phyloP scores from a whole-genome alignment of 176 grass and related monocot species.

The Raddia guianensis region DNA sequence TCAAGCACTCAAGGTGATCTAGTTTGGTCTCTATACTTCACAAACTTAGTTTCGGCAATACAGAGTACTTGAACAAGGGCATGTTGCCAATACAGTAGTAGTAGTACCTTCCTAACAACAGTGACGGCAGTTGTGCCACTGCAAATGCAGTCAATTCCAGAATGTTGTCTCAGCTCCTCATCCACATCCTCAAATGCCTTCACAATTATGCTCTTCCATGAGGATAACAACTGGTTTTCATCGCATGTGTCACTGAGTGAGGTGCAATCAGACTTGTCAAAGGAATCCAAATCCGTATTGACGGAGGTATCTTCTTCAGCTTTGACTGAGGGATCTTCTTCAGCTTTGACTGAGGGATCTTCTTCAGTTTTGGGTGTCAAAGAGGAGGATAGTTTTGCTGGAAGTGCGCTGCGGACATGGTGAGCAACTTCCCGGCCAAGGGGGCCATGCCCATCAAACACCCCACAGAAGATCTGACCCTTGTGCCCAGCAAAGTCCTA shows the following conservation, averaged over 20 bases:
- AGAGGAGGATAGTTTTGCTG: slow-evolving; percentile 44
- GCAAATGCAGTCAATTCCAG: slow-evolving; percentile 72
- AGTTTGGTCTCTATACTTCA: no score
- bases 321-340: no score
- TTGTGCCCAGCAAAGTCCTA: slow-evolving; percentile 66
- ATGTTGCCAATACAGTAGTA: not conserved
- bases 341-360: not conserved
- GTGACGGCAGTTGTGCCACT: slow-evolving; percentile 72
- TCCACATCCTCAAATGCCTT: slow-evolving; percentile 70
- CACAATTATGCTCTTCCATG: slow-evolving; percentile 47
- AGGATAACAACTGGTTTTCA: slow-evolving; percentile 35
- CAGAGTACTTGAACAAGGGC: no score
- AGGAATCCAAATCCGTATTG: slow-evolving; percentile 27
- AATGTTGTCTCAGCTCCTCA: slow-evolving; percentile 51
- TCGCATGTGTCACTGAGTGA: slow-evolving; percentile 18
- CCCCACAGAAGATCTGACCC: slow-evolving; percentile 59
- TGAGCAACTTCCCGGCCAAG: slow-evolving; percentile 62
- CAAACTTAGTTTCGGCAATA: no score
- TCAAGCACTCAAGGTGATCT: no score
- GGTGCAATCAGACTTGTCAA: slow-evolving; percentile 28
- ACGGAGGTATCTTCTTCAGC: not conserved
- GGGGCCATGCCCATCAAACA: slow-evolving; percentile 75
- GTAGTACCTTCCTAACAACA: slow-evolving; percentile 57
- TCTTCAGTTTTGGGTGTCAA: slow-evolving; percentile 27
- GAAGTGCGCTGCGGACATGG: slow-evolving; percentile 55